Base-by-base conservation (phyloP, 169 alveolate species). In the Amoebophrya sp. region DNA sequence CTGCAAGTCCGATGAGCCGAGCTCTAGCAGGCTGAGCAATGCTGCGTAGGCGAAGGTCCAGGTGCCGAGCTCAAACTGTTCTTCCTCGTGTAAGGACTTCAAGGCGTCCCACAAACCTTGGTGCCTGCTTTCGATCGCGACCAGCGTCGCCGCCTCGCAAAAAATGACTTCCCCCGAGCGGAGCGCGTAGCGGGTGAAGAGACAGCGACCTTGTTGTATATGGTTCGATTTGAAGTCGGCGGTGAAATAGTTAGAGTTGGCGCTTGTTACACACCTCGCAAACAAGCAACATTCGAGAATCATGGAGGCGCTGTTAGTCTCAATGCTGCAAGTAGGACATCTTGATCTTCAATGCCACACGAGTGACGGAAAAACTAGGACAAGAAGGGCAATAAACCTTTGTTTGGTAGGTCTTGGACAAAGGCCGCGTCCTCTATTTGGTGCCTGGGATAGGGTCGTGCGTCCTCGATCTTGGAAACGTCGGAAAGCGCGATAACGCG, bases 91-190 rank as follows among this genome's bases (percentile, higher is more conserved):
- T 25, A 66, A 7, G 7, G 1, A 2, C 83, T 12, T 25, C 39
- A 66, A 25, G 10, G 35, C 83, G 35, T 66, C 83, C 83, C 83
- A 66, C 32, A 66, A 25, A 2, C 18, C 83, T 25, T 66, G 83
- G 38, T n/a, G 29, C 83, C 35, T 7, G 32, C 83, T 66, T 66
- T 66, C 83, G 29, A 66, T 66, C 39, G 83, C 83, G 7, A 66
- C 83, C 35, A 66, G 83, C 35, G 83, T 66, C 32, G 83, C 83
- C 83, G 29, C 35, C 35, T 66, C 83, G 83, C 83, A 66, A n/a
- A 66, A 66, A 2, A 66, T 25, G 35, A 66, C 83, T 2, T 66
- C 83, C 35, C 83, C 83, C 35, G 83, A 18, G 1, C 83, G 29
- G 10, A 66, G 83, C 32, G 12, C 35, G 35, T 66, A 3, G 7